phyloP scores from a whole-genome alignment of 164 flowering plant species.

The Vitis riparia region DNA sequence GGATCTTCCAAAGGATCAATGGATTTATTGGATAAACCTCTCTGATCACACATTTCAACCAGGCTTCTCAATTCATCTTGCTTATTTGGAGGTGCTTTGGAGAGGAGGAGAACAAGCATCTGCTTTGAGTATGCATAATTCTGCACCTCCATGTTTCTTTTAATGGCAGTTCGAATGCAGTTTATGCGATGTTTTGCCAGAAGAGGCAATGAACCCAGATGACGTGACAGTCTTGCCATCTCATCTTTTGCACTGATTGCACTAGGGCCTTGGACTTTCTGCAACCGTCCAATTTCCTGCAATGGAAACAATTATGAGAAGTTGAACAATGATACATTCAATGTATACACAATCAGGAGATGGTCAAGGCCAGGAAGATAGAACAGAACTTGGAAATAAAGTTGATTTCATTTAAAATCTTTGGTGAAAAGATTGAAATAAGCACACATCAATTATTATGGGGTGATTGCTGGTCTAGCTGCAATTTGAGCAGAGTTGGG shows the following conservation, averaged over 20 bases:
- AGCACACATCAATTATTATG: not conserved
- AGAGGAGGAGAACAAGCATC: conserved; percentile 92
- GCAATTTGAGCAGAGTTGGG: not conserved
- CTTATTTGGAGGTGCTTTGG: conserved; percentile 93
- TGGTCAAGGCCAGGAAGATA: too few species aligned
- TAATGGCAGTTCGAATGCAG: conserved; percentile 94
- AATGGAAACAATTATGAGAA: not conserved
- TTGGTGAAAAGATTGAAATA: not conserved
- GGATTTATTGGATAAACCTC: conserved; percentile 90
- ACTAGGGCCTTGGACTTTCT: conserved; percentile 89
- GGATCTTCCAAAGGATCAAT: conserved; percentile 97
- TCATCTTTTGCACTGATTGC: conserved; percentile 98
- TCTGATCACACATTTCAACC: conserved; percentile 82
- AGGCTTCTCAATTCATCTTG: conserved; percentile 94
- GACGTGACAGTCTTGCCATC: conserved; percentile 96
- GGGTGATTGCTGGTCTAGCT: not conserved
- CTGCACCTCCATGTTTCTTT: conserved; percentile 97
- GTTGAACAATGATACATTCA: too few species aligned
- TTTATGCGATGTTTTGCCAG: conserved; percentile 89
- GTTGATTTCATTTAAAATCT: not conserved
- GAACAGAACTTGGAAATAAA: not conserved
- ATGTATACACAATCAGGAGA: too few species aligned
- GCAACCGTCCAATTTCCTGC: conserved; percentile 93
- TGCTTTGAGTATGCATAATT: conserved; percentile 90
- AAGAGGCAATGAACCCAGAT: conserved; percentile 92